Evolutionary conservation across 2,329 filamentous ascomycete species (phyloP), one percentile per base, ranked within the genome.

Genomic region (Cladosporium austrohemisphaericum): DNA sequence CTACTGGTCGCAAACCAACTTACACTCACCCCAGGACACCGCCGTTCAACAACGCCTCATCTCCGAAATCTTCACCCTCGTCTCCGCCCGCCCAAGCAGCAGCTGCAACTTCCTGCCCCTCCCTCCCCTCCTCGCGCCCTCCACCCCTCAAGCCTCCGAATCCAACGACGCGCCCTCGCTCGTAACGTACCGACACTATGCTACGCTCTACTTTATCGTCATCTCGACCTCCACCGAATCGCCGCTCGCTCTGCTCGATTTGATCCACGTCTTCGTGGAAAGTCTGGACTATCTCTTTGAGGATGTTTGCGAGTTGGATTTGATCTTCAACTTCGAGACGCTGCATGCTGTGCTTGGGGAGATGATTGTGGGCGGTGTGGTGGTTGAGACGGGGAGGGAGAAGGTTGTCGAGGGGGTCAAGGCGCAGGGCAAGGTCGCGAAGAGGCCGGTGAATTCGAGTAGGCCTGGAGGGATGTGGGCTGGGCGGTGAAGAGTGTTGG

Each of bases 241-340:
- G 1, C 93, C 93, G 1, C 84, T 98, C 3, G 93, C 93, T 1
- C 79, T 98, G 19, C 90, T 98, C 54, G 93, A 98, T 69, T 75
- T 98, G 48, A 97, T 98, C 57, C 93, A 98, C 71, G 93, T 98
- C 52, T 98, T 96, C 63, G 93, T 98, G 55, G 93, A 98, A 71
- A 85, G 92, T 1, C 79, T 98, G 28, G 93, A 98, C 68, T 83
- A 89, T 56, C 77, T 98, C 32, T 98, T 98, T 66, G 93, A 97
- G 72, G 96, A 98, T 67, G 93, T 98, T 8, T 98, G 93, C 77
- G 93, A 98, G 74, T 76, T 98, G 49, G 91, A 98, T 69, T 78
- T 98, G 59, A 98, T 98, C 68, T 98, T 98, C 75, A 97, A 97
- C 67, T 98, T 95, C 61, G 93, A 98, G 77, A 94, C 90, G 13